Evolutionary conservation across 2,329 filamentous ascomycete genomes (phyloP).

Genomic region (Chaetothyriales sp.): DNA sequence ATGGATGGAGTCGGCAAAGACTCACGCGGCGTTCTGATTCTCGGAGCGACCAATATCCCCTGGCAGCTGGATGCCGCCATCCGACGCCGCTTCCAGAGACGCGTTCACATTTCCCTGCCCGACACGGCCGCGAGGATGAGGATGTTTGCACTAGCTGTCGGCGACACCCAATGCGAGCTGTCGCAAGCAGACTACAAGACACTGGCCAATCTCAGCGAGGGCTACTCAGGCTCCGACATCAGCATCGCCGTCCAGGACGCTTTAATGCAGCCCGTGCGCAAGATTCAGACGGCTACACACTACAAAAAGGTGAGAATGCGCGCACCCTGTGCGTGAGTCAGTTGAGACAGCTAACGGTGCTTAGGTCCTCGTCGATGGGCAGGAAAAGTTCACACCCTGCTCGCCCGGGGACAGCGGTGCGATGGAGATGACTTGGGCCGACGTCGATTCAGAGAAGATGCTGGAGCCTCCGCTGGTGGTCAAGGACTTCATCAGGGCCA

Average conservation of each 20-base stretch:
- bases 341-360: neutral
- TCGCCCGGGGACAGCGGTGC: slow-evolving; percentile 79
- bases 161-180: slow-evolving; percentile 77
- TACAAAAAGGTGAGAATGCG: slow-evolving; percentile 58
- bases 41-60: slow-evolving; percentile 95
- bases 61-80: slow-evolving; percentile 98
- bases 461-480: slow-evolving; percentile 74
- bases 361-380: slow-evolving; percentile 56
- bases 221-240: slow-evolving; percentile 94
- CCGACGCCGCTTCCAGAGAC: slow-evolving; percentile 82
- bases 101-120: slow-evolving; percentile 89
- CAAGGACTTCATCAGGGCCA: slow-evolving; percentile 87
- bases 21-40: slow-evolving; percentile 80
- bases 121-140: slow-evolving; percentile 74
- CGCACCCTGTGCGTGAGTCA: neutral
- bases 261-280: slow-evolving; percentile 90
- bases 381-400: slow-evolving; percentile 60
- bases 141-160: slow-evolving; percentile 95
- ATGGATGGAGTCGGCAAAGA: slow-evolving; percentile 99
- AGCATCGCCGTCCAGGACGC: slow-evolving; percentile 90
- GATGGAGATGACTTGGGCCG: slow-evolving; percentile 86
- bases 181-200: slow-evolving; percentile 63
- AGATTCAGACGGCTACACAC: slow-evolving; percentile 94
- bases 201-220: slow-evolving; percentile 70
- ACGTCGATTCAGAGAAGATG: slow-evolving; percentile 69